Conservation (phyloP, 257 asterid species). For the Lavandula angustifolia region DNA sequence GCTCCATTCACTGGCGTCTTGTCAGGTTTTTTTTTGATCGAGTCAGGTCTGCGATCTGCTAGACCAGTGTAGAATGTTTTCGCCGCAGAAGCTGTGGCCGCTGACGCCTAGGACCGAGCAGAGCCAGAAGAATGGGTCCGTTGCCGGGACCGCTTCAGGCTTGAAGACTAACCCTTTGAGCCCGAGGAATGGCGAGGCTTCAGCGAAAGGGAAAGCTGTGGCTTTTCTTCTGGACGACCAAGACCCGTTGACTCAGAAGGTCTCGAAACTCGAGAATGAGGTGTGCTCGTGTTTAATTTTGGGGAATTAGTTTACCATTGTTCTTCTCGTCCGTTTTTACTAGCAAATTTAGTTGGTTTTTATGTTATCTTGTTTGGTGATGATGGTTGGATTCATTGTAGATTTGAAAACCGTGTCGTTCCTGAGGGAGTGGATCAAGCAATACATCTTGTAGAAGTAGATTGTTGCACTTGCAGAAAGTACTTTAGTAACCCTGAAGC, state of each 20-base stretch:
- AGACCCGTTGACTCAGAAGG: slow-evolving; percentile 52
- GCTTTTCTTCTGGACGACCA: slow-evolving; percentile 47
- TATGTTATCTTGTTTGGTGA: slow-evolving; percentile 18
- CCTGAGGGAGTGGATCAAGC: neutral
- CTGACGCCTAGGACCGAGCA: slow-evolving; percentile 65
- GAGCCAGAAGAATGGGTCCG: slow-evolving; percentile 49
- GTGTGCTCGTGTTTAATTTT: slow-evolving; percentile 46
- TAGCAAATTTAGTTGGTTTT: neutral
- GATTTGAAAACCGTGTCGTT: slow-evolving; percentile 8
- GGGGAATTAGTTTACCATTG: neutral
- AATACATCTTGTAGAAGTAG: slow-evolving; percentile 4
- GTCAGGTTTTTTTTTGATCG: slow-evolving; percentile 28
- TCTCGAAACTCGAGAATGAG: slow-evolving; percentile 70
- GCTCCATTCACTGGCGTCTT: slow-evolving; percentile 20
- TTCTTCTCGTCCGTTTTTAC: slow-evolving; percentile 9
- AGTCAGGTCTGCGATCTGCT: slow-evolving; percentile 50
- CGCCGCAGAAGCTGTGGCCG: slow-evolving; percentile 77
- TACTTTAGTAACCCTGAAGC: neutral
- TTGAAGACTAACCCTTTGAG: slow-evolving; percentile 41
- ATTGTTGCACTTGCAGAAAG: slow-evolving; percentile 3
- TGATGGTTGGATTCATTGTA: slow-evolving; percentile 22
- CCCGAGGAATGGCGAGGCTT: slow-evolving; percentile 47
- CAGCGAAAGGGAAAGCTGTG: slow-evolving; percentile 49
- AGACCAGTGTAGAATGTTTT: slow-evolving; percentile 48
- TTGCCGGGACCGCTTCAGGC: slow-evolving; percentile 44